A percentile compares a stretch with the other conserved stretches of the same genome.
These are phyloP conservation scores for Hortiboletus rubellus DNA, from an alignment of 1,284 basidiomycete genomes.

Conservation along the genomic window DNA sequence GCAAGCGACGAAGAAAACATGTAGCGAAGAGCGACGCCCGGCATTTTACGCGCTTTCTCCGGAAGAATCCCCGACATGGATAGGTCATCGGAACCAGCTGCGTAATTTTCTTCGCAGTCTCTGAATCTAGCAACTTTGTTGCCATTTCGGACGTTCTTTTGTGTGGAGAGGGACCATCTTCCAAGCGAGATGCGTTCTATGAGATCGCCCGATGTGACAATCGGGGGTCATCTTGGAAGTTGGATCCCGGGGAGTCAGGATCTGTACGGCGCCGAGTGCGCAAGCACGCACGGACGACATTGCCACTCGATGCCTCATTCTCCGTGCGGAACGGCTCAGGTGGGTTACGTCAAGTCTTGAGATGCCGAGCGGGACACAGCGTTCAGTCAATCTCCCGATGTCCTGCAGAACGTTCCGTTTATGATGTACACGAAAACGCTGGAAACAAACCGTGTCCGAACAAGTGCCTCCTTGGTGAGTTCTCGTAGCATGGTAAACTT, in stretches of 20 bases:
- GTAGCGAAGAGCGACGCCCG: neutral
- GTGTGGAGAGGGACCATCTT: conserved; percentile 19
- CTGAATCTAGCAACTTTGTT: neutral
- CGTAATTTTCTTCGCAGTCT: neutral
- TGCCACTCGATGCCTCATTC: neutral
- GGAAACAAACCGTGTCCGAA: neutral
- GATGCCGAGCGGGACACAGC: conserved; percentile 24
- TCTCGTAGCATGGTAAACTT: neutral
- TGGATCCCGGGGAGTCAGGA: conserved; percentile 1
- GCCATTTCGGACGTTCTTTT: neutral
- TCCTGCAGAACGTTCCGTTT: neutral
- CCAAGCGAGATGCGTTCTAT: neutral
- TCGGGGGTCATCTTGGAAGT: neutral
- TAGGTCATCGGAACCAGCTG: neutral
- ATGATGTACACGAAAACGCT: neutral
- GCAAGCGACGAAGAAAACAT: neutral
- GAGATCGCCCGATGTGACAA: neutral
- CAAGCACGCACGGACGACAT: neutral
- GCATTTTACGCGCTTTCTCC: neutral
- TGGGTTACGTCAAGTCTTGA: conserved; percentile 9
- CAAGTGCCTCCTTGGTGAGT: neutral
- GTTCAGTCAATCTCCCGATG: conserved; percentile 19
- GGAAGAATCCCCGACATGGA: neutral
- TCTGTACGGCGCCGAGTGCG: neutral
- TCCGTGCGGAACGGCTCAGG: conserved; percentile 13